Evolutionary conservation across 352 stramenopile genomes (phyloP).

Genomic region (Halophytophthora batemanensis): DNA sequence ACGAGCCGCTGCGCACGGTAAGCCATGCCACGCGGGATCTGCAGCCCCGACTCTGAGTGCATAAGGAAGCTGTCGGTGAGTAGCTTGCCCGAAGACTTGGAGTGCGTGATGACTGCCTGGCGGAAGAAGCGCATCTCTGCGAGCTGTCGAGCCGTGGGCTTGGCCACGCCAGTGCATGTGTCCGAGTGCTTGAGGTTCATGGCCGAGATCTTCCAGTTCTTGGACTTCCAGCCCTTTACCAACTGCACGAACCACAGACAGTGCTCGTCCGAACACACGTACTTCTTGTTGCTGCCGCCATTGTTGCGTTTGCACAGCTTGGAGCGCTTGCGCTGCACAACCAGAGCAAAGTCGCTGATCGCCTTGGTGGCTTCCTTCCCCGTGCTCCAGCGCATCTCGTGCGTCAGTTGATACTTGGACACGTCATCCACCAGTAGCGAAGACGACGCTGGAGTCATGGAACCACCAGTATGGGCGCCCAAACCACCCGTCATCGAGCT

Average conservation of each 20-base stretch:
- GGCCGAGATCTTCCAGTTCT: constrained; percentile 88
- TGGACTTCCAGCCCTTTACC: constrained; percentile 80
- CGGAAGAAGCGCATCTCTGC: constrained; percentile 79
- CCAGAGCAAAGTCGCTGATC: constrained; percentile 72
- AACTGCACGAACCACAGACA: constrained; percentile 81
- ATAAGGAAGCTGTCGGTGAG: constrained; percentile 77
- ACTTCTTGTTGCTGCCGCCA: constrained; percentile 84
- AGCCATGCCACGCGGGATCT: constrained; percentile 66
- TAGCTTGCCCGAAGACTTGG: constrained; percentile 70
- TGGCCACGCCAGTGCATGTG: constrained; percentile 53
- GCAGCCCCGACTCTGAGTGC: constrained; percentile 61
- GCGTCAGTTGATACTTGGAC: constrained; percentile 66
- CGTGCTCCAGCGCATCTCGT: constrained; percentile 79
- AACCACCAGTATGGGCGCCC: no score
- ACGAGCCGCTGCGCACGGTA: constrained; percentile 68
- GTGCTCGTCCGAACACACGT: constrained; percentile 69
- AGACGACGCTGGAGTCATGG: constrained; percentile 18
- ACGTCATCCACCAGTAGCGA: constrained; percentile 56
- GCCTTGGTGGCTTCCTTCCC: constrained; percentile 77
- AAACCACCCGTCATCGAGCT: no score
- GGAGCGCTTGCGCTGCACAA: constrained; percentile 77
- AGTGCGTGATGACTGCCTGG: constrained; percentile 71
- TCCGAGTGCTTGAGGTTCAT: constrained; percentile 82
- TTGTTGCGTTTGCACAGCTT: constrained; percentile 82
- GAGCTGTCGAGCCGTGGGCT: constrained; percentile 73